Percentiles rank a stretch among this genome's conserved stretches.
These are phyloP conservation scores for Dictyostelium capitatum DNA, from an alignment of 78 protist genomes.

Conservation along the genomic window DNA sequence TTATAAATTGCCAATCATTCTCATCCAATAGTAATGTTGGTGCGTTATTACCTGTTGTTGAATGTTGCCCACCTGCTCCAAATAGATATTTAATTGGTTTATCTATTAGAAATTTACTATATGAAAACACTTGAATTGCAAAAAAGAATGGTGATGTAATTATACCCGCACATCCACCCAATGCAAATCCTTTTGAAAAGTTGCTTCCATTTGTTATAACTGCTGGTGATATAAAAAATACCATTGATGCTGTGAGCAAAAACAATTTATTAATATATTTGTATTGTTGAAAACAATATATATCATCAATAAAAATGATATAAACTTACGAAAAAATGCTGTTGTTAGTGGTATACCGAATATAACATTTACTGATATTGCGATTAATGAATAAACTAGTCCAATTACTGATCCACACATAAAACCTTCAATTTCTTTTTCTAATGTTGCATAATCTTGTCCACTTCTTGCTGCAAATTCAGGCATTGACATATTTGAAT, in stretches of 20 bases:
- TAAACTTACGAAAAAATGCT: constrained; percentile 48
- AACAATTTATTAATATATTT: too few relatives aligned
- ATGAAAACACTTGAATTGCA: neutral
- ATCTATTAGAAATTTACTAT: constrained; percentile 34
- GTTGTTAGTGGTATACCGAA: constrained; percentile 44
- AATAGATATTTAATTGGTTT: constrained; percentile 28
- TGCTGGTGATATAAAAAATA: constrained; percentile 36
- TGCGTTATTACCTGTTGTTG: neutral
- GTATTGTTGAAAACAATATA: neutral
- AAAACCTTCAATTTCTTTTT: constrained; percentile 27
- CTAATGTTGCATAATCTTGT: constrained; percentile 30
- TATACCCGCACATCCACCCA: constrained; percentile 56
- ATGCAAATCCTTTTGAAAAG: constrained; percentile 35
- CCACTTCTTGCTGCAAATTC: constrained; percentile 33
- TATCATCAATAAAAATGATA: neutral
- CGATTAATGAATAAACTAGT: constrained; percentile 35
- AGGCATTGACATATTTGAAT: constrained; percentile 30
- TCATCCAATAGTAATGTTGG: constrained; percentile 48
- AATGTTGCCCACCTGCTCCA: neutral
- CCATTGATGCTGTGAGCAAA: constrained; percentile 37
- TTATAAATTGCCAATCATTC: constrained; percentile 49
- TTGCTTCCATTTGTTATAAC: neutral
- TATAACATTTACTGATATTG: constrained; percentile 32
- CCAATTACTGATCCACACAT: constrained; percentile 43
- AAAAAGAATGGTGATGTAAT: constrained; percentile 23